Conservation (phyloP, 352 stramenopile genomes). For the Pythium apleroticum region DNA sequence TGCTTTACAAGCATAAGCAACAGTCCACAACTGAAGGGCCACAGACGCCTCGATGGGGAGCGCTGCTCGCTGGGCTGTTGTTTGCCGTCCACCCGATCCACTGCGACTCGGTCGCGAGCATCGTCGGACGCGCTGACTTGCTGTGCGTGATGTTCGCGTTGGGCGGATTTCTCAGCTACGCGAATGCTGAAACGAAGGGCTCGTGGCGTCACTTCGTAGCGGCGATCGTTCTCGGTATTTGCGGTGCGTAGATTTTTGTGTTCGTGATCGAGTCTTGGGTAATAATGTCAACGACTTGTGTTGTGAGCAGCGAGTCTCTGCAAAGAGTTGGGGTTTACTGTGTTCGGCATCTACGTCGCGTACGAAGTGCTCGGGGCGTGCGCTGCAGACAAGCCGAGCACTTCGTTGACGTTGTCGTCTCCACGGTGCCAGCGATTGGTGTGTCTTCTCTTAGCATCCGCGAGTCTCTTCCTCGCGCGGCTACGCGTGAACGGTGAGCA, state of each 20-base stretch:
- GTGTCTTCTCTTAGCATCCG: constrained; percentile 19
- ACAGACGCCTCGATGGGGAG: constrained; percentile 5
- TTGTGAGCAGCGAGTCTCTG: constrained; percentile 49
- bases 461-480: constrained; percentile 23
- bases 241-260: too few species aligned
- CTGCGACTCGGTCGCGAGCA: constrained; percentile 87
- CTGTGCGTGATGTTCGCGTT: constrained; percentile 76
- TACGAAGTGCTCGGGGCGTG: constrained; percentile 47
- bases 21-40: background rate
- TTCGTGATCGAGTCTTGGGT: too few species aligned
- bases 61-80: constrained; percentile 57
- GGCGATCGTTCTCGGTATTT: constrained; percentile 15
- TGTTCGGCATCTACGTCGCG: constrained; percentile 72
- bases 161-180: constrained; percentile 60
- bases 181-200: constrained; percentile 14
- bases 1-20: constrained; percentile 28
- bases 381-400: background rate
- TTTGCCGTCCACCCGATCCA: constrained; percentile 92
- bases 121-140: constrained; percentile 91
- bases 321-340: constrained; percentile 89
- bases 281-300: background rate
- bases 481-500: constrained; percentile 73
- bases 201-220: constrained; percentile 13
- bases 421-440: background rate
- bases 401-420: background rate